A percentile compares a stretch with the other conserved stretches of the same genome.
Conservation (phyloP, 257 asterid species). For the Solanum stenotomum region DNA sequence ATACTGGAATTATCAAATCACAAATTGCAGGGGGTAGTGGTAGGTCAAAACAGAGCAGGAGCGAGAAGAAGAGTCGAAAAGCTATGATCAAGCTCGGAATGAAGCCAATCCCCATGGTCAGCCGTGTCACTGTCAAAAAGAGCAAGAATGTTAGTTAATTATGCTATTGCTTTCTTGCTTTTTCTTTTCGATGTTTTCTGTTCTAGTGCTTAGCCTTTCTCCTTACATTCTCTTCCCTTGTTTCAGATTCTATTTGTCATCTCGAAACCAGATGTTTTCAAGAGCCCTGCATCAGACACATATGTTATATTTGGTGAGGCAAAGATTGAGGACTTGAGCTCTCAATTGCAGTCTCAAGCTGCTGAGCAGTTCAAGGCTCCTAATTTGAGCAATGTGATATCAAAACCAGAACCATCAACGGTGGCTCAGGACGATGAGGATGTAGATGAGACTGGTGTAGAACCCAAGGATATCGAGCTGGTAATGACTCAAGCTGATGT, state of each 20-base stretch:
- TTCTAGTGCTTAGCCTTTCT: not conserved
- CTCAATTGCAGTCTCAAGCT: slow-evolving; percentile 55
- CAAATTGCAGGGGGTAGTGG: slow-evolving; percentile 20
- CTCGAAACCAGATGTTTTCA: slow-evolving; percentile 59
- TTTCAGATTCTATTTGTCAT: slow-evolving; percentile 43
- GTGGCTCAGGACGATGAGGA: slow-evolving; percentile 54
- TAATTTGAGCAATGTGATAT: slow-evolving; percentile 22
- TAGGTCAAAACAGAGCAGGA: slow-evolving; percentile 55
- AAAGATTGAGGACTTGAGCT: slow-evolving; percentile 52
- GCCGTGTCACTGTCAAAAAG: slow-evolving; percentile 60
- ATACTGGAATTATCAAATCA: not conserved
- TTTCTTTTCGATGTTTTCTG: not conserved
- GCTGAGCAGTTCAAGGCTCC: slow-evolving; percentile 61
- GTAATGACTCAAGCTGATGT: slow-evolving; percentile 69
- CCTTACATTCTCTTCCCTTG: slow-evolving; percentile 12
- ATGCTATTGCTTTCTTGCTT: not conserved
- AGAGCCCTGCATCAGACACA: slow-evolving; percentile 61
- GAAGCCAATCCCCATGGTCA: slow-evolving; percentile 53
- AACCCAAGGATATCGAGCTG: slow-evolving; percentile 56
- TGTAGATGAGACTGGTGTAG: slow-evolving; percentile 55
- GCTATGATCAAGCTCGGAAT: slow-evolving; percentile 65
- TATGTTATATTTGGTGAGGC: slow-evolving; percentile 58
- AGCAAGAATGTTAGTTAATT: slow-evolving; percentile 43
- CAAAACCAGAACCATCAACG: slow-evolving; percentile 45
- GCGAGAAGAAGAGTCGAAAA: slow-evolving; percentile 66